phyloP scores from a whole-genome alignment of 305 asterid genomes.

The Fraxinus ornus region DNA sequence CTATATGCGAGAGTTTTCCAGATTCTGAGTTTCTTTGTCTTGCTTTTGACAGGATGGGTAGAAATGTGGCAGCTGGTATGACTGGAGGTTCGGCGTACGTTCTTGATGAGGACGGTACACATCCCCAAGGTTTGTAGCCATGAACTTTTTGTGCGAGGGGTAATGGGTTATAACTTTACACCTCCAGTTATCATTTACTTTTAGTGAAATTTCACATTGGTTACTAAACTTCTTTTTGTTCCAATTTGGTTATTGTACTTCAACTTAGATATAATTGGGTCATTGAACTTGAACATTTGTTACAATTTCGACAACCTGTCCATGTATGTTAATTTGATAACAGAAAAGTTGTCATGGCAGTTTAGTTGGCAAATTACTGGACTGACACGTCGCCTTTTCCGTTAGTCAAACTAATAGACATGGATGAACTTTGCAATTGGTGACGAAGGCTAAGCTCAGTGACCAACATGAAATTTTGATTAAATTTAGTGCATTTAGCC shows the following conservation, averaged over 20 bases:
- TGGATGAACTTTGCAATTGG: neutral
- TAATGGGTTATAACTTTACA: neutral
- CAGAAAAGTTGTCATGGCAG: neutral
- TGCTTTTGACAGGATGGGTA: slow-evolving; percentile 62
- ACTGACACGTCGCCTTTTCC: neutral
- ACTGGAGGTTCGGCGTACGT: slow-evolving; percentile 92
- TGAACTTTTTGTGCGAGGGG: neutral
- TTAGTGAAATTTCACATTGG: neutral
- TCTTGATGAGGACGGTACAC: slow-evolving; percentile 90
- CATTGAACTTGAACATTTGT: neutral
- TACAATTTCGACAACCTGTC: neutral
- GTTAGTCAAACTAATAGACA: neutral
- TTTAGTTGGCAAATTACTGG: no score
- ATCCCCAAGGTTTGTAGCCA: slow-evolving; percentile 60
- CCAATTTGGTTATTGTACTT: neutral
- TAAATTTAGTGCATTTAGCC: neutral
- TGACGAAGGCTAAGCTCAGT: neutral
- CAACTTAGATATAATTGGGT: neutral
- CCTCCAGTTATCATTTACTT: neutral
- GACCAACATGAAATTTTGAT: no score
- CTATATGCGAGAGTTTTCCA: neutral
- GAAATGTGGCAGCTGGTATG: slow-evolving; percentile 98
- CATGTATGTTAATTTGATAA: neutral
- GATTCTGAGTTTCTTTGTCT: slow-evolving; percentile 12
- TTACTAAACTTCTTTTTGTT: neutral